These are phyloP conservation scores for Camelina sativa DNA, from an alignment of 345 rosid genomes.

Conservation along the genomic window DNA sequence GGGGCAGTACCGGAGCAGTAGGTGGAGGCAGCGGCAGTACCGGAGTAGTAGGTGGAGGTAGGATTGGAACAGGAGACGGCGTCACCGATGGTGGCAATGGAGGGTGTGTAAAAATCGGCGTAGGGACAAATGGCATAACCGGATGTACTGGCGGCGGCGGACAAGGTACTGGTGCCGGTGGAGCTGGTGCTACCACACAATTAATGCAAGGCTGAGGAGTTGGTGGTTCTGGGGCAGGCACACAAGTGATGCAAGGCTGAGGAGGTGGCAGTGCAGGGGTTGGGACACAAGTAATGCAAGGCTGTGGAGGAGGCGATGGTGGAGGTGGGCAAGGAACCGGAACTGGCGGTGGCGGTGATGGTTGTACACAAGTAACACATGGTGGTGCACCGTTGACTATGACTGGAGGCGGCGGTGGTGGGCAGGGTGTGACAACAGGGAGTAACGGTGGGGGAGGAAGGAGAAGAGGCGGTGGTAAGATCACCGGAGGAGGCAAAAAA, in stretches of 20 bases:
- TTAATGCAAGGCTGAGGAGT: conserved; percentile 31
- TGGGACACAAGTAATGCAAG: conserved; percentile 24
- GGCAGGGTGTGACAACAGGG: conserved; percentile 13
- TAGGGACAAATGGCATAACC: conserved; percentile 18
- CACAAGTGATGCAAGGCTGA: conserved; percentile 28
- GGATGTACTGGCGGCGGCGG: conserved; percentile 33
- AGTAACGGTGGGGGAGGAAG: background rate
- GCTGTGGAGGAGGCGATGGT: conserved; percentile 28
- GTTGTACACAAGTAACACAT: conserved; percentile 25
- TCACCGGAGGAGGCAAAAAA: conserved; percentile 41
- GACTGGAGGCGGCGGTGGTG: conserved; percentile 34
- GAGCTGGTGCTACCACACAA: conserved; percentile 21
- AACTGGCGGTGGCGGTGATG: conserved; percentile 27
- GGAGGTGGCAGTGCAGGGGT: conserved; percentile 32
- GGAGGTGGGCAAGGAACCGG: conserved; percentile 31
- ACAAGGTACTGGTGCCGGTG: conserved; percentile 23
- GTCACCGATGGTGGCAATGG: conserved; percentile 27
- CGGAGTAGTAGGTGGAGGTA: conserved; percentile 24
- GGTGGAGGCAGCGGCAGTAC: too few relatives aligned
- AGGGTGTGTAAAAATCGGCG: conserved; percentile 28
- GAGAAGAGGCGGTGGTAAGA: conserved; percentile 22
- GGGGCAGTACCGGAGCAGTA: conserved; percentile 24
- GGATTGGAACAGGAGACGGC: conserved; percentile 27
- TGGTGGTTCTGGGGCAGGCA: conserved; percentile 19
- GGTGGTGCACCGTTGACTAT: conserved; percentile 25